These are phyloP conservation scores for Tieghemostelium lacteum DNA, from an alignment of 78 protist genomes.

Conservation along the genomic window DNA sequence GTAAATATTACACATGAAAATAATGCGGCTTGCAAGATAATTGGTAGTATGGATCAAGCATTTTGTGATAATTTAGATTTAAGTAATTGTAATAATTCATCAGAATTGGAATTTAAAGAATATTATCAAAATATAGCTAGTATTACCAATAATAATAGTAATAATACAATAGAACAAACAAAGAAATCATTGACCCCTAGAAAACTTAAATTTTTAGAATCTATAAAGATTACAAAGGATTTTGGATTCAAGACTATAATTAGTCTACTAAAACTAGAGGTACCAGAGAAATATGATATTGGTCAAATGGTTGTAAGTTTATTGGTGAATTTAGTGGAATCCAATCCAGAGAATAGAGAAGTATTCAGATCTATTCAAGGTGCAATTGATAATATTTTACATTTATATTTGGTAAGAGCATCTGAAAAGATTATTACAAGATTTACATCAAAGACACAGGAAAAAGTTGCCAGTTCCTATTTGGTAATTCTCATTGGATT, in stretches of 20 bases:
- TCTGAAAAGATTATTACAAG: slow-evolving; percentile 34
- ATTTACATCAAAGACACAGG: slow-evolving; percentile 49
- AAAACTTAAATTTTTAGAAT: slow-evolving; percentile 18
- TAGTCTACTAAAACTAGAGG: slow-evolving; percentile 34
- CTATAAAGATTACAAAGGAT: slow-evolving; percentile 1
- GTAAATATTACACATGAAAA: slow-evolving; percentile 58
- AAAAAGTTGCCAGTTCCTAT: slow-evolving; percentile 68
- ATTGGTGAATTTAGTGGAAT: slow-evolving; percentile 59
- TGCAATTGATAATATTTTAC: slow-evolving; percentile 39
- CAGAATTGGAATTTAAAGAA: not conserved
- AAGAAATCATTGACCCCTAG: slow-evolving; percentile 12
- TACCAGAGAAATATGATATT: slow-evolving; percentile 72
- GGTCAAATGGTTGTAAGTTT: slow-evolving; percentile 33
- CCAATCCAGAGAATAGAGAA: slow-evolving; percentile 64
- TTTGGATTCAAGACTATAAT: slow-evolving; percentile 38
- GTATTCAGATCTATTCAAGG: slow-evolving; percentile 33
- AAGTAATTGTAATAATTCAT: not conserved
- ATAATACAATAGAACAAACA: not conserved
- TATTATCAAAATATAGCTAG: slow-evolving; percentile 9
- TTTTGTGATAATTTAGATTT: not conserved
- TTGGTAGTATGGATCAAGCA: slow-evolving; percentile 5
- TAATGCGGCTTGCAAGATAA: slow-evolving; percentile 4
- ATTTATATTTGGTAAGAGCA: slow-evolving; percentile 23
- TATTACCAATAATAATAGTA: not conserved
- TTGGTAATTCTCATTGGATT: slow-evolving; percentile 51